These are phyloP conservation scores for Chaetomiaceae sp. DNA, from an alignment of 2,329 filamentous ascomycete species.

Conservation along the genomic window DNA sequence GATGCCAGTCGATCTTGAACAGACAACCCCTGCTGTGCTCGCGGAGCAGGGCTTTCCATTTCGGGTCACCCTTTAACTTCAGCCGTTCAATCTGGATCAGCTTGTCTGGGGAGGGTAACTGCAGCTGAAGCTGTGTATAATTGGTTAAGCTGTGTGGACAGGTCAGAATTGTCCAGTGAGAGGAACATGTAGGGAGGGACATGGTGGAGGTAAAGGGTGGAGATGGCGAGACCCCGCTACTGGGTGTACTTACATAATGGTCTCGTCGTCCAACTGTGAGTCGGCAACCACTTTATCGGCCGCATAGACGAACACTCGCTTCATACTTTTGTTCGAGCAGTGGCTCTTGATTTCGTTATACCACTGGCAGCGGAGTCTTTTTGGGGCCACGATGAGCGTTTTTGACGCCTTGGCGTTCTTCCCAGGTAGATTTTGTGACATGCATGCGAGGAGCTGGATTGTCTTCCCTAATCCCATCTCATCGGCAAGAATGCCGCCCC, in stretches of 20 bases:
- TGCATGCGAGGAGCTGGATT: constrained; percentile 51
- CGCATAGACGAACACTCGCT: neutral
- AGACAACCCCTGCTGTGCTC: neutral
- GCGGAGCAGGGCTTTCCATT: neutral
- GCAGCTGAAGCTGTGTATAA: constrained; percentile 13
- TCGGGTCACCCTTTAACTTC: neutral
- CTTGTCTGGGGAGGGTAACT: neutral
- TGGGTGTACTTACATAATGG: constrained; percentile 12
- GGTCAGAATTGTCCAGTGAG: neutral
- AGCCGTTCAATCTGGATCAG: constrained; percentile 1
- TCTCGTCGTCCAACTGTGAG: neutral
- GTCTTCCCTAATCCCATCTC: constrained; percentile 62
- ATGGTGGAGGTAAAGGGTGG: neutral
- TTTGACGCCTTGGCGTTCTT: constrained; percentile 27
- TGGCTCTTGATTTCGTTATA: constrained; percentile 35
- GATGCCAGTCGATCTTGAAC: constrained; percentile 14
- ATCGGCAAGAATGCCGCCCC: constrained; percentile 49
- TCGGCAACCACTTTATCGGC: neutral
- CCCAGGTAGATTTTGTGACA: constrained; percentile 42
- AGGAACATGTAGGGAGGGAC: neutral
- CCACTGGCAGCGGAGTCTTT: constrained; percentile 38
- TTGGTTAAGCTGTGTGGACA: constrained; percentile 8
- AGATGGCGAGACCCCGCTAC: neutral
- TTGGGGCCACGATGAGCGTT: constrained; percentile 38
- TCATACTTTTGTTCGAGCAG: neutral